These are phyloP conservation scores for Leccinum rimulosum DNA, from an alignment of 768 basidiomycete species.

Conservation along the genomic window DNA sequence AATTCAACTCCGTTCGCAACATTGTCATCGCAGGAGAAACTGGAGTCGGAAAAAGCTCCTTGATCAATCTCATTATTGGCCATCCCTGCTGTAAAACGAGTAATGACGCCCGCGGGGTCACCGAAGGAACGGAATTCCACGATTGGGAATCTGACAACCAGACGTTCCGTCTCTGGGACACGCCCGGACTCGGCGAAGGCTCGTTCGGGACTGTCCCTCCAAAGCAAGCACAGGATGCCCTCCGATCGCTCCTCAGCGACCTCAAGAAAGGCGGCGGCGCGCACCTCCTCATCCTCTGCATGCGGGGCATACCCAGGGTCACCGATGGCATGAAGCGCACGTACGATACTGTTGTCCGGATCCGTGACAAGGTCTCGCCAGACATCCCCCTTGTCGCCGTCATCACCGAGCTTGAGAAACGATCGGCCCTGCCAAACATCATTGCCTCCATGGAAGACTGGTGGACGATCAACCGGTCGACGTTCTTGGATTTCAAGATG, in stretches of 20 bases:
- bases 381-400: neutral
- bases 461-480: neutral
- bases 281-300: conserved; percentile 8
- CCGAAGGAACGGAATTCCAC: conserved; percentile 15
- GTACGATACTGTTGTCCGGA: neutral
- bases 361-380: neutral
- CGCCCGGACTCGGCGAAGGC: conserved; percentile 18
- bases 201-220: conserved; percentile 7
- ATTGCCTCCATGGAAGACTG: neutral
- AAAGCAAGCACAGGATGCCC: conserved; percentile 13
- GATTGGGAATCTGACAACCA: conserved; percentile 21
- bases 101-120: conserved; percentile 1
- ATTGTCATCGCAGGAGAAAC: conserved; percentile 30
- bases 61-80: conserved; percentile 30
- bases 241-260: conserved; percentile 21
- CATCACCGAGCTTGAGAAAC: neutral
- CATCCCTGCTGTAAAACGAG: neutral
- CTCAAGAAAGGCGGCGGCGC: conserved; percentile 13
- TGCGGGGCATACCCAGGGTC: neutral
- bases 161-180: conserved; percentile 27
- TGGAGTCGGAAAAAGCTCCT: conserved; percentile 31
- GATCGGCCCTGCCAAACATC: neutral
- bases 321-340: neutral
- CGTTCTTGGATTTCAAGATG: neutral
- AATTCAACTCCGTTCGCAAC: conserved; percentile 21